Conservation (phyloP, 768 basidiomycete genomes). For the Kwoniella mangroviensis region DNA sequence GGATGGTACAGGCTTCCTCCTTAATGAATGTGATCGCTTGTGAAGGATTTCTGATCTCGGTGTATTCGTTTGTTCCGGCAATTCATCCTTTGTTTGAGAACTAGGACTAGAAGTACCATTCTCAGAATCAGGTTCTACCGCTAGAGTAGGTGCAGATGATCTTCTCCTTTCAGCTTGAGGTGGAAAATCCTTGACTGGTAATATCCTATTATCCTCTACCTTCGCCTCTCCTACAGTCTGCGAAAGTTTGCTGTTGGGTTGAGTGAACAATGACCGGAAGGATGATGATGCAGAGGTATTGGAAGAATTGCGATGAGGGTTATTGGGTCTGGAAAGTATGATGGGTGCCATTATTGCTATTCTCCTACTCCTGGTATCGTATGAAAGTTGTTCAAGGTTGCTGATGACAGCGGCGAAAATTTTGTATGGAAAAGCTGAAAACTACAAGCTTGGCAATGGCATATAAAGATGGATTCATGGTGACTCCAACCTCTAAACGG, state of each 20-base stretch:
- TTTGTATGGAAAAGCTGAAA: no score
- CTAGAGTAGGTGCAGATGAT: slow-evolving; percentile 9
- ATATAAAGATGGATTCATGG: no score
- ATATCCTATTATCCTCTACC: slow-evolving; percentile 11
- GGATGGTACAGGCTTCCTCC: slow-evolving; percentile 27
- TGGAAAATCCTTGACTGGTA: slow-evolving; percentile 20
- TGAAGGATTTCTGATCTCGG: not conserved
- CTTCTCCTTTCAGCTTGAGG: slow-evolving; percentile 13
- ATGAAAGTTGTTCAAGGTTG: not conserved
- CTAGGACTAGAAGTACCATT: no score
- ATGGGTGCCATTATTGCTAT: not conserved
- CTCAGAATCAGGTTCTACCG: not conserved
- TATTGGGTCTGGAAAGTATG: not conserved
- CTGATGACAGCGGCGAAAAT: not conserved
- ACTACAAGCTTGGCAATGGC: no score
- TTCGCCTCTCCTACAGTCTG: not conserved
- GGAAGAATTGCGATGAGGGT: slow-evolving; percentile 4
- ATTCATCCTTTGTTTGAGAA: no score
- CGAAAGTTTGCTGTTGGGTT: not conserved
- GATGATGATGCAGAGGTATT: slow-evolving; percentile 9
- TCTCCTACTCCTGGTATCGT: not conserved
- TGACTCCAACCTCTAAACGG: no score
- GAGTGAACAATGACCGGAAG: slow-evolving; percentile 12
- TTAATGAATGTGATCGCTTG: slow-evolving; percentile 8
- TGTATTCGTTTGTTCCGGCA: not conserved